Conservation (phyloP, 192 early-diverging fungal genomes). For the Chytriomyces confervae region DNA sequence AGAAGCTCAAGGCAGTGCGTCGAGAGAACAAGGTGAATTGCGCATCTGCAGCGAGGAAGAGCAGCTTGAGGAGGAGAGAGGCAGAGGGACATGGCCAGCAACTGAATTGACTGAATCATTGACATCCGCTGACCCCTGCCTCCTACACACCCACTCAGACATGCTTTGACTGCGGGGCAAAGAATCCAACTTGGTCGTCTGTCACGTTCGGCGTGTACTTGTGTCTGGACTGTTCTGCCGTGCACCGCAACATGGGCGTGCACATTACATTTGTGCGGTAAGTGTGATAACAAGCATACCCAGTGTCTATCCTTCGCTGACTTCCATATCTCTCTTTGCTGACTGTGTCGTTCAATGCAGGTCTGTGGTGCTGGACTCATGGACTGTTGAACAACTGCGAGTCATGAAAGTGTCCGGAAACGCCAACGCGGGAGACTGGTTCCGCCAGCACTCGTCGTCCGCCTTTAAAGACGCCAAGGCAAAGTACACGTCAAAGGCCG, state of each 20-base stretch:
- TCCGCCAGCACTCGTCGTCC: constrained; percentile 73
- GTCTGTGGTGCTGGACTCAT: constrained; percentile 88
- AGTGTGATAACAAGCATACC: too few relatives aligned
- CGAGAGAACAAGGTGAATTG: constrained; percentile 64
- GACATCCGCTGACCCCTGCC: background rate
- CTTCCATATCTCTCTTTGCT: background rate
- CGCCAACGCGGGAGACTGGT: constrained; percentile 77
- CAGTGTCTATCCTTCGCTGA: too few relatives aligned
- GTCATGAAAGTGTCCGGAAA: constrained; percentile 90
- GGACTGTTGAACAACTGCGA: constrained; percentile 92
- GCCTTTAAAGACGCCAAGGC: constrained; percentile 74
- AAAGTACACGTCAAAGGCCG: constrained; percentile 79
- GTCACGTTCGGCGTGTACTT: constrained; percentile 95
- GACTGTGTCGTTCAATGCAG: constrained; percentile 43
- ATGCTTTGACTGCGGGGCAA: constrained; percentile 95
- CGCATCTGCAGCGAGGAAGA: background rate
- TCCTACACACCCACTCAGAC: constrained; percentile 47
- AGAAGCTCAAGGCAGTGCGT: constrained; percentile 66
- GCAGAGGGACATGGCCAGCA: background rate
- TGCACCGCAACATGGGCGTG: constrained; percentile 96
- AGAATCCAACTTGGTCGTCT: constrained; percentile 94
- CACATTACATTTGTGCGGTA: constrained; percentile 97
- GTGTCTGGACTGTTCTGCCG: constrained; percentile 94
- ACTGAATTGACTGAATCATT: background rate
- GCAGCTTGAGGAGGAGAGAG: background rate